Conservation (phyloP, 1,139 yeast genomes). For the Blastobotrys niveus region DNA sequence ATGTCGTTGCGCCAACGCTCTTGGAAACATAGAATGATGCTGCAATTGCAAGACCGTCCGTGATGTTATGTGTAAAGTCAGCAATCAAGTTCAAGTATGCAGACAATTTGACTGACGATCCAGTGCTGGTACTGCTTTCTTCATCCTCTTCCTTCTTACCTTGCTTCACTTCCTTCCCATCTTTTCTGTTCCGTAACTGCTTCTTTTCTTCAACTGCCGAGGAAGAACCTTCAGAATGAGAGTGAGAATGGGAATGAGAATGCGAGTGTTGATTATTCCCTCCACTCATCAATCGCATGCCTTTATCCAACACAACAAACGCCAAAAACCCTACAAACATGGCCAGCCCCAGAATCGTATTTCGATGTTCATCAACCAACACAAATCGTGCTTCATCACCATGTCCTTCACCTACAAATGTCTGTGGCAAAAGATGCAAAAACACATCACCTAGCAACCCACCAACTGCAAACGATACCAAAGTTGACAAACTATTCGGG, state of each 20-base stretch:
- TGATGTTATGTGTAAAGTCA: constrained; percentile 61
- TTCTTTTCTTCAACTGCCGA: constrained; percentile 7
- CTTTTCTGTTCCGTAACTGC: constrained; percentile 1
- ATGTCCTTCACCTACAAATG: constrained; percentile 47
- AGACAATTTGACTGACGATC: constrained; percentile 37
- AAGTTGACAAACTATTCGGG: constrained; percentile 42
- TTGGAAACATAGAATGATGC: constrained; percentile 56
- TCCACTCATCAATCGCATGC: constrained; percentile 45
- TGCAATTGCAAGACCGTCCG: constrained; percentile 66
- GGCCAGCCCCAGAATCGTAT: constrained; percentile 45
- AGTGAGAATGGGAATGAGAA: constrained; percentile 41
- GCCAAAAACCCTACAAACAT: constrained; percentile 52
- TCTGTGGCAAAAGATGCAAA: constrained; percentile 59
- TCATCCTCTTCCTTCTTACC: constrained; percentile 26
- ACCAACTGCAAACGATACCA: constrained; percentile 66
- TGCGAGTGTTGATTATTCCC: constrained; percentile 32
- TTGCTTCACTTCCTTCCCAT: constrained; percentile 18
- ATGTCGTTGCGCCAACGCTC: constrained; percentile 55
- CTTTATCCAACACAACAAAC: constrained; percentile 54
- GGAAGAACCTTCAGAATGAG: constrained; percentile 27
- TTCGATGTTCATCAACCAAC: constrained; percentile 45
- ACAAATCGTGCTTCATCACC: constrained; percentile 40
- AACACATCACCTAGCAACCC: constrained; percentile 66
- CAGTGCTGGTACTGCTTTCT: constrained; percentile 20
- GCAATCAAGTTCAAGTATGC: constrained; percentile 59